phyloP scores from a whole-genome alignment of 345 rosid genomes.

The Brassica carinata region DNA sequence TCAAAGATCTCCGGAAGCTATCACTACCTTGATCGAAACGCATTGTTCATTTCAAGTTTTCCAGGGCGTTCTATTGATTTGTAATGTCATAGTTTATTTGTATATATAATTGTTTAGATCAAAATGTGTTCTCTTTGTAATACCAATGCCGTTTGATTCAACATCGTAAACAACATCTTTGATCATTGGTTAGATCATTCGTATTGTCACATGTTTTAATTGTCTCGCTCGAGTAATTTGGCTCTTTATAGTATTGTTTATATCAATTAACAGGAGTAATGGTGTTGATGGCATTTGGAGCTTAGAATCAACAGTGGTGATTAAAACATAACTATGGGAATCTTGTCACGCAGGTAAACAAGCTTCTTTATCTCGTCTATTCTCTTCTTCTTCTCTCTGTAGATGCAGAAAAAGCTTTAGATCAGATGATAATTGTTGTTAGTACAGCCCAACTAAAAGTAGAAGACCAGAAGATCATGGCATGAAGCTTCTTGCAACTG shows the following conservation, averaged over 20 bases:
- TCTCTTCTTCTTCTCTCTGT: background rate
- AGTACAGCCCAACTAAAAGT: slow-evolving; percentile 29
- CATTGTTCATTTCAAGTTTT: background rate
- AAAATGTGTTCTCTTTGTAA: background rate
- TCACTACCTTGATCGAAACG: slow-evolving; percentile 4
- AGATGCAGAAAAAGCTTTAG: background rate
- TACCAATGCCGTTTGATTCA: background rate
- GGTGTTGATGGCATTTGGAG: slow-evolving; percentile 17
- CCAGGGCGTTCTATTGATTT: slow-evolving; percentile 1
- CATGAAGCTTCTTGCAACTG: slow-evolving; percentile 61
- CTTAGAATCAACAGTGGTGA: slow-evolving; percentile 20
- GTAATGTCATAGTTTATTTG: slow-evolving; percentile 14
- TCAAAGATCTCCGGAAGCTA: slow-evolving; percentile 8
- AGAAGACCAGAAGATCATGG: slow-evolving; percentile 62
- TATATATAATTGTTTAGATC: background rate
- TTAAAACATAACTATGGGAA: slow-evolving; percentile 24
- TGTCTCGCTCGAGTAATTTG: background rate
- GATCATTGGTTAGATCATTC: slow-evolving; percentile 18
- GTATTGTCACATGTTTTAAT: background rate
- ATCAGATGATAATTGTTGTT: slow-evolving; percentile 45
- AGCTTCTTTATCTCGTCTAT: background rate
- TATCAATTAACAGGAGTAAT: slow-evolving; percentile 3
- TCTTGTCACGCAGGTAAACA: slow-evolving; percentile 39
- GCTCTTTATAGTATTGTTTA: background rate
- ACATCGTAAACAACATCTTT: background rate